Conservation (phyloP, 2,329 filamentous ascomycete species). For the Xylaria multiplex region DNA sequence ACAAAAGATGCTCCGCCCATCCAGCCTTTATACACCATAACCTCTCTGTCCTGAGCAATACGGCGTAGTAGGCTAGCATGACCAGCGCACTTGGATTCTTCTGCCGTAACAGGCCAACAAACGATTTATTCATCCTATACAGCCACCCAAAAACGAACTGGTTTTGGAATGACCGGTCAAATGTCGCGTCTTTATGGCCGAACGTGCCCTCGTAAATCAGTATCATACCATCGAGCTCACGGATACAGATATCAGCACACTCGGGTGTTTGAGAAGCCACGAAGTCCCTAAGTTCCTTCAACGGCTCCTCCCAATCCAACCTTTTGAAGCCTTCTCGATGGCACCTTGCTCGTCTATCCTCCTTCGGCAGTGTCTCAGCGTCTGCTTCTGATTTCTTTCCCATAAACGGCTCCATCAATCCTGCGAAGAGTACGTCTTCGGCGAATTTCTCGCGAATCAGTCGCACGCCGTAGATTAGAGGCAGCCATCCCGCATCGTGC, state of each 20-base stretch:
- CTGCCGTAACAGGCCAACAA: conserved; percentile 2
- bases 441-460: conserved; percentile 17
- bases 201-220: conserved; percentile 16
- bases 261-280: conserved; percentile 1
- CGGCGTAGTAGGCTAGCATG: conserved; percentile 19
- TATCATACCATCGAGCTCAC: conserved; percentile 9
- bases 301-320: conserved; percentile 13
- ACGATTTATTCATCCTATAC: background rate
- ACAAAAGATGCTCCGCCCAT: conserved; percentile 13
- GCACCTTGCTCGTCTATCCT: conserved; percentile 6
- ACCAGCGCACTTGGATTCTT: conserved; percentile 7
- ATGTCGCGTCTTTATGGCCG: conserved; percentile 13
- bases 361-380: background rate
- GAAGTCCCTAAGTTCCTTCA: background rate
- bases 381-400: background rate
- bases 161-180: background rate
- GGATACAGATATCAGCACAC: background rate
- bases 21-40: conserved; percentile 12
- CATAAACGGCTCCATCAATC: conserved; percentile 15
- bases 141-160: conserved; percentile 24
- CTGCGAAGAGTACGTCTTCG: conserved; percentile 20
- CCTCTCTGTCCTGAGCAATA: conserved; percentile 15
- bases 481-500: conserved; percentile 14
- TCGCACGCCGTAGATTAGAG: conserved; percentile 21
- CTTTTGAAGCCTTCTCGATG: conserved; percentile 6